These are phyloP conservation scores for Phaeosphaeriaceae sp. DNA, from an alignment of 2,329 filamentous ascomycete genomes.

Conservation along the genomic window DNA sequence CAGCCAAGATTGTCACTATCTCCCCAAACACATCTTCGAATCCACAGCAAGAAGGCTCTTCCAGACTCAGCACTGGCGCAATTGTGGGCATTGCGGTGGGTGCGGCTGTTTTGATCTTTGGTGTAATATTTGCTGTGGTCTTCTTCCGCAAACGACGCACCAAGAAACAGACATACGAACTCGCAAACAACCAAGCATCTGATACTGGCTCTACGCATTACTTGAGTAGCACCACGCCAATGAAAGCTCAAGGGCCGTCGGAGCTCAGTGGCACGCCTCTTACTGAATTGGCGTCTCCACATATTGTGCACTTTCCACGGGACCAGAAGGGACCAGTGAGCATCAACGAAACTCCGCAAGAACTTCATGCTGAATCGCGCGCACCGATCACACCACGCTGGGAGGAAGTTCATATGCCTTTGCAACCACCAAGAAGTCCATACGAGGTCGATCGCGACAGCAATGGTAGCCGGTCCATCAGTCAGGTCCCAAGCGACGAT, in stretches of 20 bases:
- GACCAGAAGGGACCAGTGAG: constrained; percentile 30
- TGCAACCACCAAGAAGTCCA: constrained; percentile 11
- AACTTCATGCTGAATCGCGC: constrained; percentile 31
- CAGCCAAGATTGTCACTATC: constrained; percentile 40
- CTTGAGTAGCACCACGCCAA: constrained; percentile 5
- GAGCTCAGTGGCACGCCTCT: constrained; percentile 36
- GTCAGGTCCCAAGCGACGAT: constrained; percentile 33
- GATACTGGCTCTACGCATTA: constrained; percentile 21
- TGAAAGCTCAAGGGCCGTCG: constrained; percentile 25
- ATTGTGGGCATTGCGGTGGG: constrained; percentile 45
- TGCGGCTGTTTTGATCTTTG: constrained; percentile 21
- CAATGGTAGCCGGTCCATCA: constrained; percentile 24
- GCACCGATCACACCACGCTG: constrained; percentile 27
- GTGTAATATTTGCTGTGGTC: constrained; percentile 27
- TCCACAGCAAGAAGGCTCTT: constrained; percentile 4
- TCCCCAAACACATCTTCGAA: constrained; percentile 10
- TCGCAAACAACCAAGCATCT: constrained; percentile 28
- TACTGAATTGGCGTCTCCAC: constrained; percentile 30
- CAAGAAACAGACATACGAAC: constrained; percentile 26
- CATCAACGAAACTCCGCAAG: constrained; percentile 32
- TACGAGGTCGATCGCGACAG: constrained; percentile 31
- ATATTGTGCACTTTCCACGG: constrained; percentile 14
- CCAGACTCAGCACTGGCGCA: constrained; percentile 32
- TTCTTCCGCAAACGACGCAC: constrained; percentile 30
- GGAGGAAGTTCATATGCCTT: constrained; percentile 30